Evolutionary conservation across 495 filamentous ascomycete genomes (phyloP).

Genomic region (Xylaria acuta): DNA sequence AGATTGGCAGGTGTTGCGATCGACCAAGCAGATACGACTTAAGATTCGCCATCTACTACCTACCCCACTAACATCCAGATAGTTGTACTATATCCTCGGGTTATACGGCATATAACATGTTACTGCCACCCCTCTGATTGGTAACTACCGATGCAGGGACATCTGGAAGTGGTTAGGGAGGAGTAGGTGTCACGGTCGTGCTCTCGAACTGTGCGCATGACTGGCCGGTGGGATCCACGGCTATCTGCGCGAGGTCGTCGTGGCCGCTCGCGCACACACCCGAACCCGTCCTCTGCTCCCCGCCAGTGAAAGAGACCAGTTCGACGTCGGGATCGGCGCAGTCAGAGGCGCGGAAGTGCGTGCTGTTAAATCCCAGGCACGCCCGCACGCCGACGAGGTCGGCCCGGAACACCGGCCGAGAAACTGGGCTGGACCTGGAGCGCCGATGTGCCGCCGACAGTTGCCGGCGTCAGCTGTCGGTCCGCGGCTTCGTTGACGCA

Average conservation of each 20-base stretch:
- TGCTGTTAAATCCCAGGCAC: slow-evolving; percentile 41
- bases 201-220: slow-evolving; percentile 36
- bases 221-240: slow-evolving; percentile 29
- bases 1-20: neutral
- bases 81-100: neutral
- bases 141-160: slow-evolving; percentile 20
- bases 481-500: slow-evolving; percentile 40
- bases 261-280: slow-evolving; percentile 41
- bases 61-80: slow-evolving; percentile 4
- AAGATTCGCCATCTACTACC: neutral
- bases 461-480: slow-evolving; percentile 44
- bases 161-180: slow-evolving; percentile 27
- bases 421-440: slow-evolving; percentile 39
- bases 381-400: slow-evolving; percentile 39
- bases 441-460: slow-evolving; percentile 30
- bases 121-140: neutral
- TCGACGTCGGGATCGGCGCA: slow-evolving; percentile 31
- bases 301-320: slow-evolving; percentile 36
- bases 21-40: neutral
- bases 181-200: slow-evolving; percentile 38
- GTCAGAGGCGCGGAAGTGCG: slow-evolving; percentile 37
- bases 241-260: slow-evolving; percentile 35
- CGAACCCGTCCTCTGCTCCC: slow-evolving; percentile 29
- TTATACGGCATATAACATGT: neutral
- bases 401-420: slow-evolving; percentile 34